Evolutionary conservation across 176 grass and related monocot genomes (phyloP), one percentile per base, ranked within the genome.

Genomic region (Puccinellia tenuiflora): DNA sequence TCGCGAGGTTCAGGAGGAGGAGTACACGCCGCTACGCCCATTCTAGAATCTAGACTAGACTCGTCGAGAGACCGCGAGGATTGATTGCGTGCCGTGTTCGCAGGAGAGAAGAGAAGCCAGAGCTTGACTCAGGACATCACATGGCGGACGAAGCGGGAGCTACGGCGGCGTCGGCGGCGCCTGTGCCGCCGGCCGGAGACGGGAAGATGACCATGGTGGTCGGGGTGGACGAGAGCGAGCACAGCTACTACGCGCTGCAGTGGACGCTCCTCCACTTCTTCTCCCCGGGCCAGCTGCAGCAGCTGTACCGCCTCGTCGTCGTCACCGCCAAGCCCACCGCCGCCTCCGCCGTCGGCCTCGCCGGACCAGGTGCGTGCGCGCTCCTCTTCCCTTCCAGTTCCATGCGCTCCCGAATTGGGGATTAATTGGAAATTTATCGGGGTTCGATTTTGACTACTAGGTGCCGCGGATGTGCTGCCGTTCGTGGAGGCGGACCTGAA

Each of bases 211-310:
- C 73, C 31, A 95, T 95, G 92, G 90, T 98, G 85, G 90, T 90
- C 6, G 96, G 85, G 29, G 80, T 95, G 35, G 96, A 98, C 87
- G 96, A 98, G 64, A 98, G 96, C 90, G 92, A 98, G 3, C 89
- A 88, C 81, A 97, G 94, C 87, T 85, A 81, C 86, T 89, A 97
- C 87, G 94, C 94, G 56, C 90, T 97, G 52, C 90, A 93, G 90
- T 98, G 92, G 96, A 91, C 87, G 22, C 85, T 98, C 3, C 81
- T 39, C 34, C 96, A 95, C 88, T 98, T 98, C 89, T 98, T 98
- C 92, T 62, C 88, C 38, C 56, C 74, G 1, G 64, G 14, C 14
- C 52, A 47, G 56, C 14, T 26, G 35, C 82, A 76, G 61, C 82
- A 76, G 61, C 65, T 40, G 78, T 98, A 91, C 92, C 86, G 88